phyloP scores from a whole-genome alignment of 2,329 filamentous ascomycete species.

The Fusarium sororula region DNA sequence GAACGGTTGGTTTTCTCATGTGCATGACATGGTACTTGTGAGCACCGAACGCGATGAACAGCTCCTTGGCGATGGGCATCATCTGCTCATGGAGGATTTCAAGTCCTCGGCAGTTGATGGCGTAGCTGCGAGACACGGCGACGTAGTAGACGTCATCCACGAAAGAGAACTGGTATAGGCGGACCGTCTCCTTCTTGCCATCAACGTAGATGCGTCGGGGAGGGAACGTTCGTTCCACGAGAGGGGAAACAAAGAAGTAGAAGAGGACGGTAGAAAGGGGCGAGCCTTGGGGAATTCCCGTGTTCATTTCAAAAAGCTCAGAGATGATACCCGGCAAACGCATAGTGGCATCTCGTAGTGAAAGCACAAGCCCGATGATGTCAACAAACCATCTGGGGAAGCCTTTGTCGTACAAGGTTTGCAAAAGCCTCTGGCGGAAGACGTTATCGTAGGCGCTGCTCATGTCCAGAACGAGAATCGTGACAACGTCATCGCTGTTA shows the following conservation, averaged over 20 bases:
- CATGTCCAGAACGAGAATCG: constrained; percentile 5
- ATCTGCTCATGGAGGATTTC: neutral
- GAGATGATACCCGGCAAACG: constrained; percentile 4
- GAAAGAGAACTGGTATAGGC: neutral
- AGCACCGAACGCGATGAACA: neutral
- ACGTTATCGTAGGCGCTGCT: constrained; percentile 9
- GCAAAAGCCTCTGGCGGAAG: neutral
- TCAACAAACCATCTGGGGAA: constrained; percentile 4
- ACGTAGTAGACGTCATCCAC: constrained; percentile 18
- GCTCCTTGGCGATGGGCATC: neutral
- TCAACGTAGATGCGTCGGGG: neutral
- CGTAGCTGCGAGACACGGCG: neutral
- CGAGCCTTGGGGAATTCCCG: constrained; percentile 24
- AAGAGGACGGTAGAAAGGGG: constrained; percentile 17
- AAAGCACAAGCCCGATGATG: constrained; percentile 6
- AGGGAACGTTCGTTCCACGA: neutral
- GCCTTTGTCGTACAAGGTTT: neutral
- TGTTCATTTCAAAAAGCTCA: neutral
- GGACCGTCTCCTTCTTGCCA: neutral
- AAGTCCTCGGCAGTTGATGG: constrained; percentile 1
- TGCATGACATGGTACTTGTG: constrained; percentile 19
- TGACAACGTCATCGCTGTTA: neutral
- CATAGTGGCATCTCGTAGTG: neutral
- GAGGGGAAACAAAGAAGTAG: constrained; percentile 1
- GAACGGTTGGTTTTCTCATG: neutral